Evolutionary conservation across 116 monocot species (phyloP).

Genomic region (Posidonia oceanica): DNA sequence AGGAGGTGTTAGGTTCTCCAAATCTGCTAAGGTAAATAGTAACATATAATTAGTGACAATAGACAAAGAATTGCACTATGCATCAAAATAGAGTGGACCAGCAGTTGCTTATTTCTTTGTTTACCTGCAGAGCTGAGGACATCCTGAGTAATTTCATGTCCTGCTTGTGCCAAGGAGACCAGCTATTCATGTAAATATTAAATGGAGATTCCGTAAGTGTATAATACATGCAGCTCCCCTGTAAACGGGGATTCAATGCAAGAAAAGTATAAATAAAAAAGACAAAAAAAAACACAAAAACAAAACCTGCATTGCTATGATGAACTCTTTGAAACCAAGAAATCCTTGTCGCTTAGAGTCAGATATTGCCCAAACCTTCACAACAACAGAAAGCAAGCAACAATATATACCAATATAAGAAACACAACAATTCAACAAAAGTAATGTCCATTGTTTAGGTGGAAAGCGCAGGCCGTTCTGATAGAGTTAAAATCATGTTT

Average conservation of each 20-base stretch:
- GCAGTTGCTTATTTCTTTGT: not conserved
- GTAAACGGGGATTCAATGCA: too few relatives aligned
- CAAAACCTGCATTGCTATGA: slow-evolving; percentile 80
- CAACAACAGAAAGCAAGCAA: too few relatives aligned
- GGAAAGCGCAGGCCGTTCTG: too few relatives aligned
- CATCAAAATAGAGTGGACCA: not conserved
- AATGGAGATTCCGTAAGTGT: not conserved
- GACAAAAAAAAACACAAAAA: too few relatives aligned
- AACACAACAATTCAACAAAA: not conserved
- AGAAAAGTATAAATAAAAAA: too few relatives aligned
- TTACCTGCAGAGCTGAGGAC: slow-evolving; percentile 41
- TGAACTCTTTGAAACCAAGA: slow-evolving; percentile 75
- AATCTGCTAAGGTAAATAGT: slow-evolving; percentile 13
- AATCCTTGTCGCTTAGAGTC: slow-evolving; percentile 87
- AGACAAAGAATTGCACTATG: not conserved
- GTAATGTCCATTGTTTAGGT: not conserved
- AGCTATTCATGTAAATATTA: slow-evolving; percentile 29
- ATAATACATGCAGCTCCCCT: too few relatives aligned
- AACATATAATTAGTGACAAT: not conserved
- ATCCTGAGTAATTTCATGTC: slow-evolving; percentile 54
- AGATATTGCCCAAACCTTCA: slow-evolving; percentile 87
- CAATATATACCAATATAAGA: not conserved
- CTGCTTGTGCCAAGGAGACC: slow-evolving; percentile 60
- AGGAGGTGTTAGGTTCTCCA: slow-evolving; percentile 38
- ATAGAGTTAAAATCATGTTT: too few relatives aligned